Evolutionary conservation across 2,329 filamentous ascomycete genomes (phyloP).

Genomic region (Onygena corvina): DNA sequence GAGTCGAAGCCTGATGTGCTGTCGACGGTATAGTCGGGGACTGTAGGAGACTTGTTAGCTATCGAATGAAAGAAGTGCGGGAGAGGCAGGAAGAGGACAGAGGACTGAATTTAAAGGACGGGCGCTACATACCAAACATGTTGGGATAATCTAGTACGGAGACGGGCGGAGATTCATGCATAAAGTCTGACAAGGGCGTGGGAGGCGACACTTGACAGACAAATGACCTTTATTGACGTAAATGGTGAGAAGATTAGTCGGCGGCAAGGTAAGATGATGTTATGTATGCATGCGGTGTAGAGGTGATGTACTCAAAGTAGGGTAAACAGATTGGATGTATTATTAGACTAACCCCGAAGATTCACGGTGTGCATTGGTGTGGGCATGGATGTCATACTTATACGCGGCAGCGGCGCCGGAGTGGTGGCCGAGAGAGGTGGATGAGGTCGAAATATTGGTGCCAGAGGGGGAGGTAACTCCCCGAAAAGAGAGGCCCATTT

Average conservation of each 20-base stretch:
- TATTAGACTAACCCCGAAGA: not conserved
- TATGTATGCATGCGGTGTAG: not conserved
- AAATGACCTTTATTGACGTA: slow-evolving; percentile 4
- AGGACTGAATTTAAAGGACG: slow-evolving; percentile 2
- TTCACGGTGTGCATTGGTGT: not conserved
- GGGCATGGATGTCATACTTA: slow-evolving; percentile 1
- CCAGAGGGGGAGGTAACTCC: not conserved
- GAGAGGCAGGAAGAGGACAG: not conserved
- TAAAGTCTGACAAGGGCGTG: slow-evolving; percentile 5
- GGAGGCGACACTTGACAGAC: slow-evolving; percentile 3
- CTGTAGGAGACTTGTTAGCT: not conserved
- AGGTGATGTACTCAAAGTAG: not conserved
- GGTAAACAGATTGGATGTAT: not conserved
- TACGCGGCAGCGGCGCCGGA: slow-evolving; percentile 6
- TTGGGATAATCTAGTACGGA: slow-evolving; percentile 6
- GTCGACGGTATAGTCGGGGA: slow-evolving; percentile 3
- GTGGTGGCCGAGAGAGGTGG: slow-evolving; percentile 5
- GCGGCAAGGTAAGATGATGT: not conserved
- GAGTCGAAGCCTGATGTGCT: not conserved
- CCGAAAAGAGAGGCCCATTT: slow-evolving; percentile 4
- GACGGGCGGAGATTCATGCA: slow-evolving; percentile 2
- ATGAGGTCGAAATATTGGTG: not conserved
- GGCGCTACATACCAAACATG: slow-evolving; percentile 1
- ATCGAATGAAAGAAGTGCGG: not conserved
- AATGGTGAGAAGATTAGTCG: not conserved